Evolutionary conservation across 192 early-diverging fungal genomes (phyloP).

Genomic region (Umbelopsis sp.): DNA sequence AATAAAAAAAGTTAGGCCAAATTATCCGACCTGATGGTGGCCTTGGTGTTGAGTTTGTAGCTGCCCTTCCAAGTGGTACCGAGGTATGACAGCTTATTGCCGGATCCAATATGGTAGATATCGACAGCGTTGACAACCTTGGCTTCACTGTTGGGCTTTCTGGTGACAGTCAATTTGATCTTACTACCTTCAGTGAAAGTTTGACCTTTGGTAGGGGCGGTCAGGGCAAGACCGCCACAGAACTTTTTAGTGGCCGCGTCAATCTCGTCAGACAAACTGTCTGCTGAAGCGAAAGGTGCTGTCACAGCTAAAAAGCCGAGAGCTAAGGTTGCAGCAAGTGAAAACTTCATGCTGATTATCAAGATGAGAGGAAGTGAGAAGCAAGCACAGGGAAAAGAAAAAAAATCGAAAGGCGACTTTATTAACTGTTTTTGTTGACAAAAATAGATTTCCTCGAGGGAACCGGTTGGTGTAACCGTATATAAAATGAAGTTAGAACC

Average conservation of each 20-base stretch:
- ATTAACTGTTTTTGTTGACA: slow-evolving; percentile 9
- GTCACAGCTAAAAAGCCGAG: slow-evolving; percentile 19
- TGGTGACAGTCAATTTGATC: slow-evolving; percentile 33
- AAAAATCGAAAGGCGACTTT: background rate
- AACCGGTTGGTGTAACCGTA: background rate
- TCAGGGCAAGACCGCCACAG: slow-evolving; percentile 34
- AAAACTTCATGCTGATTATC: slow-evolving; percentile 28
- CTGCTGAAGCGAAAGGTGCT: slow-evolving; percentile 25
- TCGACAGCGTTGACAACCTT: slow-evolving; percentile 37
- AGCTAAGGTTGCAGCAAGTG: slow-evolving; percentile 22
- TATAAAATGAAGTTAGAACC: background rate
- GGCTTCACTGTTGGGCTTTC: slow-evolving; percentile 30
- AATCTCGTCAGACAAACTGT: slow-evolving; percentile 30
- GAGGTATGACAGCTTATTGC: slow-evolving; percentile 28
- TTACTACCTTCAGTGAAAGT: slow-evolving; percentile 25
- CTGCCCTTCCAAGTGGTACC: slow-evolving; percentile 36
- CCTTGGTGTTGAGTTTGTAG: slow-evolving; percentile 29
- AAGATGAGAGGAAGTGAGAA: slow-evolving; percentile 3
- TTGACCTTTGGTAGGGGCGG: slow-evolving; percentile 20
- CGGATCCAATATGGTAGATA: slow-evolving; percentile 29
- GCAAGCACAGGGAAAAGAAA: background rate
- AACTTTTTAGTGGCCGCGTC: slow-evolving; percentile 34
- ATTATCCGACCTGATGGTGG: slow-evolving; percentile 29
- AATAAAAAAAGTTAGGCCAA: background rate
- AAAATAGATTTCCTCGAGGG: slow-evolving; percentile 13